Conservation (phyloP, 768 basidiomycete genomes). For the Erythrobasidium yunnanense region DNA sequence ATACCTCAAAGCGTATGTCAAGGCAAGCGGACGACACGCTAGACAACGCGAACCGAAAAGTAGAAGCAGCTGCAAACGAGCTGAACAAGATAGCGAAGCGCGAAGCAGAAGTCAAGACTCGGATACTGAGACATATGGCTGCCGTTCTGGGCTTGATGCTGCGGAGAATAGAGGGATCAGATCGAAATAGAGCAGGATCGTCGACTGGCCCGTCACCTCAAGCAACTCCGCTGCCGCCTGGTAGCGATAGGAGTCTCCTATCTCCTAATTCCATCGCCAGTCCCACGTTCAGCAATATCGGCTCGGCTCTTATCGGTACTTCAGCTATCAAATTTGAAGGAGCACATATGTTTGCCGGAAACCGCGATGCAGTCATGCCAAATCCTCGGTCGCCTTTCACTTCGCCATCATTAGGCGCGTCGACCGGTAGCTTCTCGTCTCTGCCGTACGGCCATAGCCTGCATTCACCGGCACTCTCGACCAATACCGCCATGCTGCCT, state of each 20-base stretch:
- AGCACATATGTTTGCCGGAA: constrained; percentile 73
- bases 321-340: constrained; percentile 52
- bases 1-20: constrained; percentile 34
- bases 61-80: constrained; percentile 60
- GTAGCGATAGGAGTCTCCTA: neutral
- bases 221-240: neutral
- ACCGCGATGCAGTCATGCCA: constrained; percentile 58
- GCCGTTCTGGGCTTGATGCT: constrained; percentile 66
- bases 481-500: neutral
- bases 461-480: neutral
- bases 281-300: neutral
- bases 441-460: neutral
- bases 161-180: constrained; percentile 42
- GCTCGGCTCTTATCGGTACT: neutral
- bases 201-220: neutral
- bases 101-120: constrained; percentile 53
- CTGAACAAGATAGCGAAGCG: constrained; percentile 58
- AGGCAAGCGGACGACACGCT: constrained; percentile 54
- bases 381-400: neutral
- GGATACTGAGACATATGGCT: constrained; percentile 68
- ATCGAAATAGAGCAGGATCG: neutral
- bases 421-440: neutral
- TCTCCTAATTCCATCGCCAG: neutral
- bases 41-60: constrained; percentile 60
- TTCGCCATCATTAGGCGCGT: neutral